Conservation (phyloP, 2,329 filamentous ascomycete species). For the Bipolaris sorokiniana region DNA sequence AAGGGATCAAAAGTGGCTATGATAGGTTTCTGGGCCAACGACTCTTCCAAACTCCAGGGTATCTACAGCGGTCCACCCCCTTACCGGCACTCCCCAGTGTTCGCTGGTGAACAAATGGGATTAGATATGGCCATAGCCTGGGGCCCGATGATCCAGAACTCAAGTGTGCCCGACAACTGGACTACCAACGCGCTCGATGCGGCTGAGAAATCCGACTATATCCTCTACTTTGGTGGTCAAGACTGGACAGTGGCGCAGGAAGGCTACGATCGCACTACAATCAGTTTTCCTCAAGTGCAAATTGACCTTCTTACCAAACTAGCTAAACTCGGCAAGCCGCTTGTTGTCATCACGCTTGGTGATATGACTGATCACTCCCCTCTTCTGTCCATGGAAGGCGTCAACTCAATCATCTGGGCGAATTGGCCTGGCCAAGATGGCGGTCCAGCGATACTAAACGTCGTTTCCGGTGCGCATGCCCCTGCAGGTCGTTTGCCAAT, state of each 20-base stretch:
- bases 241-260: conserved; percentile 62
- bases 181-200: conserved; percentile 26
- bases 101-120: conserved; percentile 57
- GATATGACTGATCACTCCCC: conserved; percentile 60
- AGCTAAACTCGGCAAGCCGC: conserved; percentile 55
- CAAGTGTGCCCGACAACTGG: conserved; percentile 22
- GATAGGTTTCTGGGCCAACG: conserved; percentile 65
- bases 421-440: conserved; percentile 67
- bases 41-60: conserved; percentile 63
- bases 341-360: conserved; percentile 61
- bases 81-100: conserved; percentile 61
- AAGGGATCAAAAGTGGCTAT: conserved; percentile 57
- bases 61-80: conserved; percentile 65
- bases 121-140: conserved; percentile 48
- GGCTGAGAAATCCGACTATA: conserved; percentile 56
- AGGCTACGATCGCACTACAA: conserved; percentile 57
- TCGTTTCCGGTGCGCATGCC: conserved; percentile 58
- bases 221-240: conserved; percentile 63
- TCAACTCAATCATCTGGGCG: conserved; percentile 62
- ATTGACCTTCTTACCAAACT: conserved; percentile 59
- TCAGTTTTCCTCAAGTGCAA: conserved; percentile 61
- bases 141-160: conserved; percentile 24
- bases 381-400: conserved; percentile 55
- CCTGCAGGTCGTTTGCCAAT: conserved; percentile 62
- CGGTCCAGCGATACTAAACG: conserved; percentile 61